Evolutionary conservation across 306 rosid species (phyloP).

Genomic region (Cucumis sativus): DNA sequence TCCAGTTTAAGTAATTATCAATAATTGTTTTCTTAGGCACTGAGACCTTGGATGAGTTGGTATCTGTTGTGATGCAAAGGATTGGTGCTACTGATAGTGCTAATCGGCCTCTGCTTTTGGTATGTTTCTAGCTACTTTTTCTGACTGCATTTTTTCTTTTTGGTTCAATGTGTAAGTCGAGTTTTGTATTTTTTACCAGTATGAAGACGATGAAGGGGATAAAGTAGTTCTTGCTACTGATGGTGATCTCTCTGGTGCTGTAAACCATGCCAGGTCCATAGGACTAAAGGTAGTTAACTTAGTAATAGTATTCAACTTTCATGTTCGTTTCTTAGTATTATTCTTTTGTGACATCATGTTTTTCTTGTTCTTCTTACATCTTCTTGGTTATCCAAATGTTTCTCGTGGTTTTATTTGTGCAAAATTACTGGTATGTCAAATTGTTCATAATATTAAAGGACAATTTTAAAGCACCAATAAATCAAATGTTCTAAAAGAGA

Average conservation of each 20-base stretch:
- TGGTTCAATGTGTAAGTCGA: background rate
- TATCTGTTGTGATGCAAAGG: slow-evolving; percentile 61
- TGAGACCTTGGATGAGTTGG: slow-evolving; percentile 59
- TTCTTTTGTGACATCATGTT: background rate
- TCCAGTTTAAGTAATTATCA: background rate
- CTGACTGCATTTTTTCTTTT: slow-evolving; percentile 6
- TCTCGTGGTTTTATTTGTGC: background rate
- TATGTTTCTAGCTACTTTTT: slow-evolving; percentile 20
- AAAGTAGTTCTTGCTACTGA: slow-evolving; percentile 60
- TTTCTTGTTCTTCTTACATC: background rate
- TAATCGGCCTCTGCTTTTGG: slow-evolving; percentile 59
- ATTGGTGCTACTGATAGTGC: slow-evolving; percentile 22
- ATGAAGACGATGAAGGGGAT: slow-evolving; percentile 95
- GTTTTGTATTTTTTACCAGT: slow-evolving; percentile 23
- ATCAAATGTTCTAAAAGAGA: background rate
- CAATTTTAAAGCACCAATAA: background rate
- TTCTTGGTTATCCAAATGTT: background rate
- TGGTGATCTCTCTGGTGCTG: slow-evolving; percentile 60
- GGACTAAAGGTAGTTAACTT: slow-evolving; percentile 53
- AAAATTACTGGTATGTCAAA: background rate
- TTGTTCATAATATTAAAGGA: background rate
- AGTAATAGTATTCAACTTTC: background rate
- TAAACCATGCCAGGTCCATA: slow-evolving; percentile 52
- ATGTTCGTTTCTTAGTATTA: background rate
- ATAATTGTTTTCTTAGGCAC: slow-evolving; percentile 28